A percentile compares a stretch with the other conserved stretches of the same genome.
These are phyloP conservation scores for Parietaria judaica DNA, from an alignment of 306 rosid species.

Conservation along the genomic window DNA sequence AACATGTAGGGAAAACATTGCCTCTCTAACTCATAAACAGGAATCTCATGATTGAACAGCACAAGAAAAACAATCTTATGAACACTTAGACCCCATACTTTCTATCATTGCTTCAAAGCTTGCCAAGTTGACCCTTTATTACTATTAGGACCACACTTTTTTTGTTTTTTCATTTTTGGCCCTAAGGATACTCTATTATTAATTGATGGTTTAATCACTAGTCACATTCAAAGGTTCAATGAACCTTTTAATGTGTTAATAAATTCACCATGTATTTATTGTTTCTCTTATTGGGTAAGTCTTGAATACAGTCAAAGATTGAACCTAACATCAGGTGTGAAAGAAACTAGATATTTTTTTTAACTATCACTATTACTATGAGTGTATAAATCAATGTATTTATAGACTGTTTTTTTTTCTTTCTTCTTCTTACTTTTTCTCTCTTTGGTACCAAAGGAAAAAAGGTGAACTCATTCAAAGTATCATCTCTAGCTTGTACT, in stretches of 20 bases:
- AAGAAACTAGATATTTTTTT: not conserved
- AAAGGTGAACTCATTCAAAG: slow-evolving; percentile 1
- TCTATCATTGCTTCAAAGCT: slow-evolving; percentile 37
- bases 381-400: not conserved
- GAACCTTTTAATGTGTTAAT: not conserved
- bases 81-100: slow-evolving; percentile 18
- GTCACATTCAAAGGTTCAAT: not conserved
- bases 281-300: slow-evolving; percentile 2
- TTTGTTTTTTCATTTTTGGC: not conserved
- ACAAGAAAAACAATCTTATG: slow-evolving; percentile 21
- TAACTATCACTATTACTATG: not conserved
- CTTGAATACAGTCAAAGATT: slow-evolving; percentile 7
- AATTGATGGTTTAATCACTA: not conserved
- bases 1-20: slow-evolving; percentile 33
- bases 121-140: slow-evolving; percentile 27
- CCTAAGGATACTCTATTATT: not conserved
- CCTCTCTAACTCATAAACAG: slow-evolving; percentile 17
- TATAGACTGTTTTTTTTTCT: not conserved
- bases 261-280: not conserved
- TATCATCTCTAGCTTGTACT: slow-evolving; percentile 3
- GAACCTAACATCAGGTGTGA: not conserved
- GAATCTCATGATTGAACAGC: slow-evolving; percentile 41
- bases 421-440: not conserved
- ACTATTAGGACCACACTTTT: slow-evolving; percentile 20
- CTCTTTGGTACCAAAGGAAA: not conserved